Evolutionary conservation across 1,284 basidiomycete species (phyloP).

Genomic region (Melampsora americana): DNA sequence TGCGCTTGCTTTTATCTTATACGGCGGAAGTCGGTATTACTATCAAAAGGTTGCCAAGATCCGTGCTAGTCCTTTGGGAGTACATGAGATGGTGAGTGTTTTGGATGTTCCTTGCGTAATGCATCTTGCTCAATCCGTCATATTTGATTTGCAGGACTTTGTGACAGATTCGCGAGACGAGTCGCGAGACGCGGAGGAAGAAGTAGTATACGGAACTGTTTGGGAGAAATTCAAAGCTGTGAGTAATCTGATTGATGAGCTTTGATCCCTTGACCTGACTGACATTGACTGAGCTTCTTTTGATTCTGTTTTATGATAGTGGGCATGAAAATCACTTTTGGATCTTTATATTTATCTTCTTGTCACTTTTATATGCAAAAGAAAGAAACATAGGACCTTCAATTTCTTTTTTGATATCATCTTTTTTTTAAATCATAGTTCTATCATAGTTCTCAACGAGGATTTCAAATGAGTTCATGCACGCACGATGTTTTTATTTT

Average conservation of each 20-base stretch:
- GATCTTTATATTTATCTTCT: no score
- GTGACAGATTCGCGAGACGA: constrained; percentile 33
- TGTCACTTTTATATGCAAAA: no score
- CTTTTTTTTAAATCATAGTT: no score
- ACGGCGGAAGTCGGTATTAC: constrained; percentile 7
- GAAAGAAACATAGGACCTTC: no score
- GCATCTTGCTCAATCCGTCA: background rate
- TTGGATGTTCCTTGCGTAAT: background rate
- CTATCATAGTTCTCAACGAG: no score
- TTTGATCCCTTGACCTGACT: no score
- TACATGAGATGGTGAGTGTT: constrained; percentile 24
- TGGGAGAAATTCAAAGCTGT: constrained; percentile 28
- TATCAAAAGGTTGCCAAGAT: background rate
- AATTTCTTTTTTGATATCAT: no score
- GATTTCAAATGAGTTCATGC: no score
- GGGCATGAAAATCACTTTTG: no score
- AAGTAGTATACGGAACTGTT: background rate
- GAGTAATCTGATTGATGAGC: background rate
- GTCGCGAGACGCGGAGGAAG: constrained; percentile 20
- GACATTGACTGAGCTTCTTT: no score
- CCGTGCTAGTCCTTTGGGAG: background rate
- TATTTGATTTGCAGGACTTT: constrained; percentile 16
- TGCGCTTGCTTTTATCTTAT: background rate
- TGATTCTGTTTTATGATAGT: no score
- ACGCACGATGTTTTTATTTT: no score